These are phyloP conservation scores for Fraxinus latifolia DNA, from an alignment of 305 asterid genomes.

Conservation along the genomic window DNA sequence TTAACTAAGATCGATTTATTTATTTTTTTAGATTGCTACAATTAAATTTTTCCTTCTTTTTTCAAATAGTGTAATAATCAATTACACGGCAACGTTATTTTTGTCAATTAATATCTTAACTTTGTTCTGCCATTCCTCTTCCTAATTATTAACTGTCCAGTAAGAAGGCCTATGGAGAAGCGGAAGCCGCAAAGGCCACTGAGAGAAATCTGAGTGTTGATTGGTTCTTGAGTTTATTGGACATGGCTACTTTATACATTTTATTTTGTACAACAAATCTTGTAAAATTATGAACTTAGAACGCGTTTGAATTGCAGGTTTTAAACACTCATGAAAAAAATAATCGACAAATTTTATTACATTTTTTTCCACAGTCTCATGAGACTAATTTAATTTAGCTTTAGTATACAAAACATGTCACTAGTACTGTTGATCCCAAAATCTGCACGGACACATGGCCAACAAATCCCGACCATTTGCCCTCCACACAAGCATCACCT, in stretches of 20 bases:
- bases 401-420: neutral
- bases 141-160: neutral
- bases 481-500: neutral
- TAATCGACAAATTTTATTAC: neutral
- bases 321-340: neutral
- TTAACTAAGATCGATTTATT: neutral
- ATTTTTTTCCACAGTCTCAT: neutral
- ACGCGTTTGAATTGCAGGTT: neutral
- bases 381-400: neutral
- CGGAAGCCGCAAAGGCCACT: neutral
- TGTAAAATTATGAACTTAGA: neutral
- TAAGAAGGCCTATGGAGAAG: neutral
- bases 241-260: neutral
- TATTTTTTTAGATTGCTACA: neutral
- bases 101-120: neutral
- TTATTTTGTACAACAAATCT: neutral
- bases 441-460: no score
- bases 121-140: neutral
- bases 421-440: no score
- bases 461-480: neutral
- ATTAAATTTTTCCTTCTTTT: neutral
- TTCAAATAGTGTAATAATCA: neutral
- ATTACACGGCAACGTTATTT: neutral
- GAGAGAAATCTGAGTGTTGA: neutral
- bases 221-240: neutral